These are phyloP conservation scores for Thymus quinquecostatus DNA, from an alignment of 257 asterid genomes.

Conservation along the genomic window DNA sequence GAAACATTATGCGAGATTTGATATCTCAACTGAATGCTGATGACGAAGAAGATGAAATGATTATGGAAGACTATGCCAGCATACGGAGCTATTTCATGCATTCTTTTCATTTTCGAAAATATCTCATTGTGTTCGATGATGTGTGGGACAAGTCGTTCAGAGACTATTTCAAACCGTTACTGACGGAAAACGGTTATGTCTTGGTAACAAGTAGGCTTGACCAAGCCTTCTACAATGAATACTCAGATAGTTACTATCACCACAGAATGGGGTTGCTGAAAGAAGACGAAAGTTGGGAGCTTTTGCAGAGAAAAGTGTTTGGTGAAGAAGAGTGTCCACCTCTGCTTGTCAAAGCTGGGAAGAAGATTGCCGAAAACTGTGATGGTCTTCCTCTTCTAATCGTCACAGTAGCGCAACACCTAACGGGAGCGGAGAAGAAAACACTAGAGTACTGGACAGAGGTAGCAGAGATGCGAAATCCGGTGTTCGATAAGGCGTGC, in stretches of 20 bases:
- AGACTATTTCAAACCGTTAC: too few species aligned
- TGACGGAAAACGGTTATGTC: too few species aligned
- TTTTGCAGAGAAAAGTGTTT: not conserved
- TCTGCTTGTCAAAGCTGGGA: not conserved
- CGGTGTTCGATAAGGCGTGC: not conserved
- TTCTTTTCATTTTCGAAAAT: too few species aligned
- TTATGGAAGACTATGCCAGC: too few species aligned
- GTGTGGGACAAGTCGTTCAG: too few species aligned
- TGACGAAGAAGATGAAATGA: too few species aligned
- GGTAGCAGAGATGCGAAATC: not conserved
- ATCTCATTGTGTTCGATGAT: too few species aligned
- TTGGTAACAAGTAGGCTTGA: not conserved
- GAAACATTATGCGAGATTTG: too few species aligned
- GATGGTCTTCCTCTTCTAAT: not conserved
- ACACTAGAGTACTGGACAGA: not conserved
- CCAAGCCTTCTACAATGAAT: not conserved
- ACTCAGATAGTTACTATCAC: too few species aligned
- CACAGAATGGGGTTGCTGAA: not conserved
- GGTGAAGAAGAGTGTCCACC: not conserved
- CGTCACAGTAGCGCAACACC: not conserved
- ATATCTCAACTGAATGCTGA: too few species aligned
- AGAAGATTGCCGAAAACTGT: not conserved
- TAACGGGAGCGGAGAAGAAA: not conserved
- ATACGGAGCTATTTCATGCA: too few species aligned
- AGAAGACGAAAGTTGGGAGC: not conserved